Base-by-base conservation (phyloP, 179 eudicot genomes). In the Nepenthes alata region DNA sequence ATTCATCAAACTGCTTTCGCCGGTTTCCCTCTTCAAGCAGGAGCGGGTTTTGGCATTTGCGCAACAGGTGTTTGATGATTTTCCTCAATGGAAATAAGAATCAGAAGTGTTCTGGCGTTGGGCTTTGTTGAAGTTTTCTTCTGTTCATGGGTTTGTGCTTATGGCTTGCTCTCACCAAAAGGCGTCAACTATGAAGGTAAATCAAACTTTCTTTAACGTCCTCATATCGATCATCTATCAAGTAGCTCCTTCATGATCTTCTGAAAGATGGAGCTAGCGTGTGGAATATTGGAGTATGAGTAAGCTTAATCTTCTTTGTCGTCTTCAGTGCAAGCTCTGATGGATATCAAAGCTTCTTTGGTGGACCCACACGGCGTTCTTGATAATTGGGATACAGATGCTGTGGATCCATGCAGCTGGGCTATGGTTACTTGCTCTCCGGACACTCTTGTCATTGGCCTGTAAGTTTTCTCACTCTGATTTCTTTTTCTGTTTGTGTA, bases 171-270 rank as follows among this genome's bases (percentile, higher is more conserved):
- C 15, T 74, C 82, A 16, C 62, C 82, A 38, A 78, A 74, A 65
- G 82, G 82, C 61, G 78, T 78, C 47, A 78, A 78, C 73, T 78
- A 45, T 78, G 82, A 78, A 78, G 82, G 82, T 78, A 61, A 68
- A 34, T 25, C 25, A 25, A 25, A 25, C 25, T 25, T 25, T 25
- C 25, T 25, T 25, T 25, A 25, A 25, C 0, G 25, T 25, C 25
- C 25, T 25, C 25, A 25, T 25, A 25, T 25, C 1, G 25, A 25
- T 25, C 25, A 25, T 25, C 0, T 25, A 25, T 25, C 25, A 25
- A 25, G 25, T 25, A 25, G 41, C 45, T 58, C 25, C 47, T 65
- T 65, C 44, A 11, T 34, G 47, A 25, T 45, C n/a, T 25, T 25
- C 25, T 25, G 25, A 25, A 25, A 25, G 25, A 25, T 25, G 25